Base-by-base conservation (phyloP, 345 rosid genomes). In the Erodium maritimum region DNA sequence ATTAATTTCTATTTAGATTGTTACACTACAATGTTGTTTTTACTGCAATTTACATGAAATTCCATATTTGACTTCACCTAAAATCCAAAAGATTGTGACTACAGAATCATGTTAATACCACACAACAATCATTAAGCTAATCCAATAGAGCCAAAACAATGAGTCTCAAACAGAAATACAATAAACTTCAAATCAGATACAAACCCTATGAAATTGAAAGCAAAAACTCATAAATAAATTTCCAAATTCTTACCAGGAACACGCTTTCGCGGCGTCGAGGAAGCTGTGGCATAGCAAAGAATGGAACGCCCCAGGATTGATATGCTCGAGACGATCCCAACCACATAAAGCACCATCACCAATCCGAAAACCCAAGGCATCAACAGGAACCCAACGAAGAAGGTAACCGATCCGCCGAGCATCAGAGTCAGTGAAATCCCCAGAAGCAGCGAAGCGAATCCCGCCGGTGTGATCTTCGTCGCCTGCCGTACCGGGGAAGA, bases 311-410 rank as follows among this genome's bases (percentile, higher is more conserved):
- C 88, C 20, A 84, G 65, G 74, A 85, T 54, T 21, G 97, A 89
- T 59, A 93, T 60, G 11, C 82, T 67, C 2, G 99, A 81, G n/a
- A 93, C 82, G 56, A 93, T 70, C 33, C 96, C 97, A 5, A 80
- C 97, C 48, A 87, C 88, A 56, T 87, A 89, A 34, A 89, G 76
- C 60, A 83, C 68, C 84, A 85, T 68, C 11, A 87, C 68, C 64
- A 93, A 71, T 52, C 91, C 90, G 1, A 93, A 42, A 56, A 93
- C 87, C 96, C 99, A 93, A 21, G 99, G 99, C 95, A 93, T 79
- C 86, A 93, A 60, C 68, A 93, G 70, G 61, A 93, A 85, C 0
- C 99, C 99, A 19, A 93, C 79, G 57, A 93, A 87, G 73, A 93
- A 93, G 23, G 99, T 87, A 25, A 93, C 83, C 20, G 96, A 89